Evolutionary conservation across 2,329 filamentous ascomycete species (phyloP), one percentile per base, ranked within the genome.

Genomic region (Microascus cirrosus): DNA sequence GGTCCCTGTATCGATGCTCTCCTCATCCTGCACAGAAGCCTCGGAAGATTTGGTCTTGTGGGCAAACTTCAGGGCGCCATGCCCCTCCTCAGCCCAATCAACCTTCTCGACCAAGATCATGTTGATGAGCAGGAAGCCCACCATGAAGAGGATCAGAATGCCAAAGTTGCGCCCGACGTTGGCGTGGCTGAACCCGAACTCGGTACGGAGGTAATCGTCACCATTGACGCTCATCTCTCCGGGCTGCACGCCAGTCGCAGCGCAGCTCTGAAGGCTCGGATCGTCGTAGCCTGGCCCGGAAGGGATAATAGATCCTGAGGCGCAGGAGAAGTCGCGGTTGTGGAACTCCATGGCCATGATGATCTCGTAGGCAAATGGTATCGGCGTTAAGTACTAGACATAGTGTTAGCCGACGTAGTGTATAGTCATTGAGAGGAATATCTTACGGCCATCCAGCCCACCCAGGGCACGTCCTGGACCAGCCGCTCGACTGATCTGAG

Each of bases 391-490:
- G 20, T 50, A 50, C 45, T 48, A 2, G 36, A 15, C n/a, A 6
- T 22, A 2, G n/a, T 13, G 20, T 42, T 20, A 54, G 36, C 20
- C 15, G 11, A 32, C 10, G 3, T 48, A 10, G n/a, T 12, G 10
- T 8, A 50, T 22, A 22, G 4, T 12, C 45, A 20, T 20, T 50
- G 11, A 20, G 12, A 11, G 22, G 12, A 2, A 22, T 50, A 20
- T 22, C 45, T 24, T 13, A 60, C 59, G 22, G 53, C 59, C 18
- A 59, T 28, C 58, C 58, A 59, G 39, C 58, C 58, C 11, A 59
- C 58, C 58, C 58, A 59, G 6, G 85, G 88, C 65, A 89, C 75
- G 60, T 78, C 71, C 42, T 22, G 11, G 3, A 60, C 53, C n/a
- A 60, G 22, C 12, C 48, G 24, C 8, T 60, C 53, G 7, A 58